Evolutionary conservation across 2,329 filamentous ascomycete genomes (phyloP).

Genomic region (Hypoxylon sp.): DNA sequence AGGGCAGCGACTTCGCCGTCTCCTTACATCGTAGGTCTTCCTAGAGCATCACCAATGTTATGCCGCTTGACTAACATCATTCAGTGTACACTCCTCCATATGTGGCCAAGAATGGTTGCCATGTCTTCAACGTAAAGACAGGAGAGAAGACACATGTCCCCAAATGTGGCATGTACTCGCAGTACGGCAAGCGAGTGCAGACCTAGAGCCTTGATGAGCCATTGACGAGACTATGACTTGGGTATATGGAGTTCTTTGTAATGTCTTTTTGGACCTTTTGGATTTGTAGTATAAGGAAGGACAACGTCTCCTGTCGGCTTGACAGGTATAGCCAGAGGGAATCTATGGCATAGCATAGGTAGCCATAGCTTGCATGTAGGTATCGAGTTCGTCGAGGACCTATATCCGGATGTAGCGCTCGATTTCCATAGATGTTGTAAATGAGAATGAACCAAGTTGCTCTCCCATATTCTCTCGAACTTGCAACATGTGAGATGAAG

Average conservation of each 20-base stretch:
- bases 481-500: slow-evolving; percentile 13
- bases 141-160: slow-evolving; percentile 76
- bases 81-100: slow-evolving; percentile 87
- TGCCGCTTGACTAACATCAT: slow-evolving; percentile 39
- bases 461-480: slow-evolving; percentile 1
- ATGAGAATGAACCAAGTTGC: slow-evolving; percentile 21
- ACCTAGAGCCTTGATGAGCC: slow-evolving; percentile 36
- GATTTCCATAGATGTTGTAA: slow-evolving; percentile 4
- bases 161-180: slow-evolving; percentile 77
- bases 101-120: slow-evolving; percentile 81
- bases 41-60: background rate
- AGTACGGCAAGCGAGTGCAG: slow-evolving; percentile 60
- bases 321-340: background rate
- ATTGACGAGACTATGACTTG: slow-evolving; percentile 15
- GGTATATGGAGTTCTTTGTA: slow-evolving; percentile 24
- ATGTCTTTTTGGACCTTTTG: slow-evolving; percentile 15
- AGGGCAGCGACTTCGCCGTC: slow-evolving; percentile 77
- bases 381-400: background rate
- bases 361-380: slow-evolving; percentile 20
- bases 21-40: slow-evolving; percentile 74
- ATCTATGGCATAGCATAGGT: background rate
- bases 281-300: slow-evolving; percentile 7
- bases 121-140: slow-evolving; percentile 80
- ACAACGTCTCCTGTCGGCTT: slow-evolving; percentile 11
- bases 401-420: background rate